These are phyloP conservation scores for Funneliformis mosseae DNA, from an alignment of 192 early-diverging fungal species.

Conservation along the genomic window DNA sequence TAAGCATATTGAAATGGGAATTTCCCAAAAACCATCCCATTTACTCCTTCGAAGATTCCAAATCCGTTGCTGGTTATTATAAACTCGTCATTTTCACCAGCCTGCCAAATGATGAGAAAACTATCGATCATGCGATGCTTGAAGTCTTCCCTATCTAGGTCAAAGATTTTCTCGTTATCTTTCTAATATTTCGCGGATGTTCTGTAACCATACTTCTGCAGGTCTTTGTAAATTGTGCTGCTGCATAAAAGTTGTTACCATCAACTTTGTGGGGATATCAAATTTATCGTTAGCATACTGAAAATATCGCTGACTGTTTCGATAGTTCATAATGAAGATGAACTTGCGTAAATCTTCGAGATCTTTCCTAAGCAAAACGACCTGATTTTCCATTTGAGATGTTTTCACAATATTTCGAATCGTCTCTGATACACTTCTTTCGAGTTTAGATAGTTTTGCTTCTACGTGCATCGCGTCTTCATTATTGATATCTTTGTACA, in stretches of 20 bases:
- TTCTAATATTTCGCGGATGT: conserved; percentile 42
- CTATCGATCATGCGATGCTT: neutral
- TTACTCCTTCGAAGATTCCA: conserved; percentile 39
- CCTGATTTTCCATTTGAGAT: conserved; percentile 1
- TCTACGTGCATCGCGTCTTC: conserved; percentile 39
- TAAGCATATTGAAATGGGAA: conserved; percentile 22
- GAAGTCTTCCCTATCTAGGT: conserved; percentile 11
- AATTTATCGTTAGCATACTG: conserved; percentile 34
- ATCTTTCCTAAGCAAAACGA: conserved; percentile 21
- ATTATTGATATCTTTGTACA: conserved; percentile 36
- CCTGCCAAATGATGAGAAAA: conserved; percentile 43
- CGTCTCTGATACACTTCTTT: conserved; percentile 25
- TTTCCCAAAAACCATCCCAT: neutral
- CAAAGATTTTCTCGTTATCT: conserved; percentile 7
- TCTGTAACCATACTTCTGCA: conserved; percentile 44
- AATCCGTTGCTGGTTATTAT: conserved; percentile 40
- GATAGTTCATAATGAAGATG: conserved; percentile 41
- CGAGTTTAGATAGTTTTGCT: conserved; percentile 35
- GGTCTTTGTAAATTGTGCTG: conserved; percentile 33
- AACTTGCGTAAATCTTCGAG: conserved; percentile 41
- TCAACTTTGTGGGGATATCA: conserved; percentile 5
- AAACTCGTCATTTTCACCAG: conserved; percentile 43
- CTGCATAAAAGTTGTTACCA: conserved; percentile 36
- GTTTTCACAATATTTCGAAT: conserved; percentile 28
- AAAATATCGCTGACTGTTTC: conserved; percentile 26